These are phyloP conservation scores for Posidonia oceanica DNA, from an alignment of 116 monocot genomes.

Conservation along the genomic window DNA sequence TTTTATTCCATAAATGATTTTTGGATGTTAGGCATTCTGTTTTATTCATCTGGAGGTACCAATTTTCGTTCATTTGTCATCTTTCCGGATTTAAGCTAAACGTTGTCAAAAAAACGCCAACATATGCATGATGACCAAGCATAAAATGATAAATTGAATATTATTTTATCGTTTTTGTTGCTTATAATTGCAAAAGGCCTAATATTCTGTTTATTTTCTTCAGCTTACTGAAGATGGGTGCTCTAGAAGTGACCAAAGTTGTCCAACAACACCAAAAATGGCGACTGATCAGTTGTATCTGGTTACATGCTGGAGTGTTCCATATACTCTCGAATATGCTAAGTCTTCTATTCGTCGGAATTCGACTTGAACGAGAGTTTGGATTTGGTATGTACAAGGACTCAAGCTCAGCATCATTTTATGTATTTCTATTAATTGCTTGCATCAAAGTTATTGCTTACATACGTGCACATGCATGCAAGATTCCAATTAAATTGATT, in stretches of 20 bases:
- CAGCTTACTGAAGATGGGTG: conserved; percentile 65
- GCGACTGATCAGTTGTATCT: conserved; percentile 63
- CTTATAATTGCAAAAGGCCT: neutral
- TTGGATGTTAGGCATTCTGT: too few species aligned
- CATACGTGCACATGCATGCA: too few species aligned
- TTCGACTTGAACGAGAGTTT: conserved; percentile 87
- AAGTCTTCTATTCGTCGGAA: conserved; percentile 69
- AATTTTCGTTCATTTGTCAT: too few species aligned
- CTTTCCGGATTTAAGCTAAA: too few species aligned
- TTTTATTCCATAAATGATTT: neutral
- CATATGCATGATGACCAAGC: neutral
- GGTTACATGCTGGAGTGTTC: conserved; percentile 71
- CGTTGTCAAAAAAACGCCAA: too few species aligned
- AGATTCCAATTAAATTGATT: too few species aligned
- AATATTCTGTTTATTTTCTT: neutral
- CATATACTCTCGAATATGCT: conserved; percentile 63
- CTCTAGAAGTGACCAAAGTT: conserved; percentile 40
- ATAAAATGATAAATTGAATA: too few species aligned
- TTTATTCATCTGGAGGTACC: too few species aligned
- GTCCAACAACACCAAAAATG: conserved; percentile 46
- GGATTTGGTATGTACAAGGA: conserved; percentile 63
- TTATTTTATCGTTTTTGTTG: too few species aligned
- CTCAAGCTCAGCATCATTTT: neutral
- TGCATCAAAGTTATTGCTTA: neutral
- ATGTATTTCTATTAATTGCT: neutral